Evolutionary conservation across 2,329 filamentous ascomycete species (phyloP), one percentile per base, ranked within the genome.

Genomic region (Fusarium sp.): DNA sequence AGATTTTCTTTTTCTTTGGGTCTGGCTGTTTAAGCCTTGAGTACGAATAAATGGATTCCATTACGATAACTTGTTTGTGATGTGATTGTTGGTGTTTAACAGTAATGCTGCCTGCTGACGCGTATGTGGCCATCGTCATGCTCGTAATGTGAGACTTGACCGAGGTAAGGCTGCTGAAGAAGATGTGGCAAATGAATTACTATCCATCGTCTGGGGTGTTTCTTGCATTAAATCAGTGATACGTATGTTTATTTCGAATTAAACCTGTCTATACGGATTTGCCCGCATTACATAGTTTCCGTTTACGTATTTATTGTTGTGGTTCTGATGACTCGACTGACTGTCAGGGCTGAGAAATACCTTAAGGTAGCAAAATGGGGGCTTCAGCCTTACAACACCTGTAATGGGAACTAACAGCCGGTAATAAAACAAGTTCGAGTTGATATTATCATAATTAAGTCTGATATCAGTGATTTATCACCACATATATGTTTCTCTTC

Each of bases 1-100:
- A 80, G 79, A 80, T 75, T 78, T 66, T 75, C 73, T 76, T 70
- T 73, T 75, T 73, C 55, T 70, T 77, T 76, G 69, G 69, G 73
- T 66, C 64, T 49, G 67, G 70, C 66, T 69, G 20, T 44, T 59
- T 60, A 60, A 75, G 72, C 66, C 67, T 71, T 77, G 58, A 73
- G 75, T 71, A 70, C 64, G 73, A 75, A 77, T 71, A 53, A 59
- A 76, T 72, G 70, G 67, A 52, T 48, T 35, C 56, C 50, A 64
- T 58, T 15, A 57, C 26, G 37, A 63, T 32, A n/a, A 14, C 12
- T 26, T 3, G 9, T 9, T 5, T 6, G 9, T 30, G 2, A 7
- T 14, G 32, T 35, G 45, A 45, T 10, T 18, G 15, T 15, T 13
- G 5, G 7, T 26, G 7, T 26, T 49, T 5, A 6, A 6, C 11